Base-by-base conservation (phyloP, 139 green algal genomes). In the Ettlia oleoabundans region DNA sequence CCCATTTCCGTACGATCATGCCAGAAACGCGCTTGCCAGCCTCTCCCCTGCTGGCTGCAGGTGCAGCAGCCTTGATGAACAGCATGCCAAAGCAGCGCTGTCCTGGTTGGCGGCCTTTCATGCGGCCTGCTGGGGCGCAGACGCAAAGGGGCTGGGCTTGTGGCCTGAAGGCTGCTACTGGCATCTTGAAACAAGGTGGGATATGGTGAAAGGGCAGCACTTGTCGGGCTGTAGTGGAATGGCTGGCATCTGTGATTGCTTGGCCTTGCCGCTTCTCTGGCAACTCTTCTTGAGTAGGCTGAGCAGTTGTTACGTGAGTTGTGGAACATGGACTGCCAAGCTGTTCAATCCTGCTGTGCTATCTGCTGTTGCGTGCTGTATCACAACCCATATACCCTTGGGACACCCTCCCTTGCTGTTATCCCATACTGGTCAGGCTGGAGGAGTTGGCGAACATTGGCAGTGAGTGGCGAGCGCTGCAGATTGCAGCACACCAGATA, bases 81-180 rank as follows among this genome's bases (percentile, higher is more conserved):
- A 28, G 7, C 78, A 83, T 13, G 71, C 83, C 18, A 67, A 69
- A 43, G 83, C 81, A 35, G 86, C 80, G 33, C 80, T 90, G 24
- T 43, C 74, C 30, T 90, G 86, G 86, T 66, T 90, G 52, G 86
- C 83, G 2, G 80, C 83, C 42, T 90, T 90, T 70, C 86, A 90
- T 43, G 86, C 86, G 5, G 52, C 79, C 10, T 88, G 63, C 62
- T 90, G 83, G 83, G 78, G 85, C 72, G 62, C 66, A 1, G 41
- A 82, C 22, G 63, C 67, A 28, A 30, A 28, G 21, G 37, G 5
- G 52, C 65, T 69, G 66, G 78, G 78, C 18, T 68, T 88, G 9
- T 82, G 71, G 78, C 37, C 18, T 9, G n/a, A 82, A 42, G 83
- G 83, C 43, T 78, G 63, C 78, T 89, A 88, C 76, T 92, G 89